Conservation (phyloP, 2,329 filamentous ascomycete species). For the Leptographium lundbergii region DNA sequence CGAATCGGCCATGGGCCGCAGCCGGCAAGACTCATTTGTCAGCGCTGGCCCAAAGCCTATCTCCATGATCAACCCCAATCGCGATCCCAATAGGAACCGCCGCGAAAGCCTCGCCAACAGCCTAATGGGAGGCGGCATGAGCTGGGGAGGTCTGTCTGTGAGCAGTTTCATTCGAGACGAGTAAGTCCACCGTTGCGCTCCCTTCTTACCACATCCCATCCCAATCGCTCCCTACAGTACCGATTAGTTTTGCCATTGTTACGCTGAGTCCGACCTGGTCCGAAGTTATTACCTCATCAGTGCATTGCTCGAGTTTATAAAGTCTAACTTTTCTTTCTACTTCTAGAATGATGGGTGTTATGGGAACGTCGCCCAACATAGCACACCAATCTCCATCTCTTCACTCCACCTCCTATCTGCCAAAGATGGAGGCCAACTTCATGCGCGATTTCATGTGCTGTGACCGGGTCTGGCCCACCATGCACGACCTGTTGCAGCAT, state of each 20-base stretch:
- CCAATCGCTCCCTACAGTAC: neutral
- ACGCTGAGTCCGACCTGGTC: neutral
- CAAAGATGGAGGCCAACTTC: slow-evolving; percentile 92
- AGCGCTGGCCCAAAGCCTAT: slow-evolving; percentile 54
- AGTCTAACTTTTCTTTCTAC: slow-evolving; percentile 17
- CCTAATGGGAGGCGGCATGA: slow-evolving; percentile 75
- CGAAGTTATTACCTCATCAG: neutral
- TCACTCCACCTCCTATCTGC: slow-evolving; percentile 91
- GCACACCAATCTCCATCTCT: slow-evolving; percentile 84
- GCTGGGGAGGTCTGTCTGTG: slow-evolving; percentile 92
- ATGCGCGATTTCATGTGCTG: slow-evolving; percentile 97
- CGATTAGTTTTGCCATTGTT: neutral
- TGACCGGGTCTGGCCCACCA: slow-evolving; percentile 72
- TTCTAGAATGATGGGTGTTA: slow-evolving; percentile 68
- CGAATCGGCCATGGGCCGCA: slow-evolving; percentile 45
- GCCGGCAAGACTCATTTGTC: slow-evolving; percentile 53
- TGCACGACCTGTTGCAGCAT: slow-evolving; percentile 91
- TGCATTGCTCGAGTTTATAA: neutral
- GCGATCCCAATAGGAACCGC: slow-evolving; percentile 44
- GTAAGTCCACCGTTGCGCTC: slow-evolving; percentile 32
- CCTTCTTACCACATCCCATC: neutral
- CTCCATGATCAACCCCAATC: slow-evolving; percentile 51
- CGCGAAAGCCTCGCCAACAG: slow-evolving; percentile 52
- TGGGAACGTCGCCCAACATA: slow-evolving; percentile 77
- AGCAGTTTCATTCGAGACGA: slow-evolving; percentile 97